Evolutionary conservation across 2,329 filamentous ascomycete species (phyloP).

Genomic region (Penicillium thymicola): DNA sequence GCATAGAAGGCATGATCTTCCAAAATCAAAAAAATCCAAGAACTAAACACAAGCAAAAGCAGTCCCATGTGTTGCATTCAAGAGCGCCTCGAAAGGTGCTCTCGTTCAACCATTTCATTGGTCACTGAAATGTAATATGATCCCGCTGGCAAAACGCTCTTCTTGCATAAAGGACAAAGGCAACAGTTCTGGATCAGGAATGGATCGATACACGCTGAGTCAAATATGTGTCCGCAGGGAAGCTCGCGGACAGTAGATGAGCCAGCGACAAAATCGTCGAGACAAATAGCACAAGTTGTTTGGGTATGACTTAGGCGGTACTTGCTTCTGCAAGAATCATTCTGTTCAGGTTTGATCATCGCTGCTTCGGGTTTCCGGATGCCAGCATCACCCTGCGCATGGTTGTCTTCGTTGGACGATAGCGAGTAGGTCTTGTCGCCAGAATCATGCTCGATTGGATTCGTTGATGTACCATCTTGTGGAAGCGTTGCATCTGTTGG

Average conservation of each 20-base stretch:
- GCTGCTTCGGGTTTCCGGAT: slow-evolving; percentile 13
- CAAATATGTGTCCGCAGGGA: slow-evolving; percentile 88
- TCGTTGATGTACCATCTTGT: slow-evolving; percentile 1
- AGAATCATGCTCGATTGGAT: slow-evolving; percentile 3
- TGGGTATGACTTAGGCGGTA: slow-evolving; percentile 58
- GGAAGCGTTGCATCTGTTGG: neutral
- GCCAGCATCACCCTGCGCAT: neutral
- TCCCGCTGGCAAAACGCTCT: slow-evolving; percentile 69
- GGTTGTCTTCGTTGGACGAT: neutral
- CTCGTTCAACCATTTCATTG: slow-evolving; percentile 80
- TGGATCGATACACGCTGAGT: slow-evolving; percentile 84
- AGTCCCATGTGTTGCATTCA: neutral
- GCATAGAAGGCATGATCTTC: neutral
- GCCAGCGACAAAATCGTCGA: slow-evolving; percentile 71
- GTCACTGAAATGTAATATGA: slow-evolving; percentile 67
- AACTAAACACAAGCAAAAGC: neutral
- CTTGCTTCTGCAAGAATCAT: slow-evolving; percentile 8
- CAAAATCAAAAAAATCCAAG: neutral
- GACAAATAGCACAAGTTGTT: slow-evolving; percentile 83
- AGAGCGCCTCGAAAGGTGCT: slow-evolving; percentile 59
- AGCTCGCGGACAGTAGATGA: slow-evolving; percentile 76
- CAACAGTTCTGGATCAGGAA: slow-evolving; percentile 77
- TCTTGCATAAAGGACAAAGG: slow-evolving; percentile 87
- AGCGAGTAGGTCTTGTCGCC: neutral
- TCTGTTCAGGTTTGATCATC: slow-evolving; percentile 6